Evolutionary conservation across 176 grass and related monocot genomes (phyloP).

Genomic region (Ensete ventricosum): DNA sequence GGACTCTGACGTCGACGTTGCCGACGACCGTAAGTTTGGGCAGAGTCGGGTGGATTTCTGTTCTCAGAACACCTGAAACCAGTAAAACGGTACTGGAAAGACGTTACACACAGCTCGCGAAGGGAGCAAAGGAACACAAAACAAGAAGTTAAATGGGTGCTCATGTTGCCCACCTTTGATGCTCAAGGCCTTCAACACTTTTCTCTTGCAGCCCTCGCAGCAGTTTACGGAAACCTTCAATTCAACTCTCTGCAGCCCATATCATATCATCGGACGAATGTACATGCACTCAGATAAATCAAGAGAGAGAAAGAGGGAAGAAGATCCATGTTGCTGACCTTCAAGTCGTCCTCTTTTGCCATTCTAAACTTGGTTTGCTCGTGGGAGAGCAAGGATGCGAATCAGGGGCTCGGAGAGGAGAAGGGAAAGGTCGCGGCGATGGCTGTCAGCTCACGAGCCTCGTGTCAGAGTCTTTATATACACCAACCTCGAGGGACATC

Average conservation of each 20-base stretch:
- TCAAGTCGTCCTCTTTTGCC: constrained; percentile 62
- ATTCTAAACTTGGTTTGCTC: constrained; percentile 4
- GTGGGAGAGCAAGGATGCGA: too few relatives aligned
- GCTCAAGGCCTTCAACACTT: constrained; percentile 78
- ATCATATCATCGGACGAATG: background rate
- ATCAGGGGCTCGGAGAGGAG: background rate
- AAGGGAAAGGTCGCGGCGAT: background rate
- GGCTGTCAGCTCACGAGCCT: constrained; percentile 15
- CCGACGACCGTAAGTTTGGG: constrained; percentile 65
- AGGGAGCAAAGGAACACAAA: too few relatives aligned
- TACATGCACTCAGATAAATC: background rate
- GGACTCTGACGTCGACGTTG: constrained; percentile 48
- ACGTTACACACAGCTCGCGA: background rate
- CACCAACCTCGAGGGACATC: background rate
- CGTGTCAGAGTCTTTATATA: background rate
- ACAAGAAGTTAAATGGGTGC: too few relatives aligned
- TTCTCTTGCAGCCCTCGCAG: constrained; percentile 87
- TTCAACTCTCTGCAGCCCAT: constrained; percentile 63
- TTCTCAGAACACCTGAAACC: constrained; percentile 59
- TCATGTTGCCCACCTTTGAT: constrained; percentile 38
- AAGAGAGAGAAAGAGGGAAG: background rate
- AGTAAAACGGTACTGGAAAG: background rate
- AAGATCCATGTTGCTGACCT: constrained; percentile 23
- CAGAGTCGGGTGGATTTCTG: constrained; percentile 73
- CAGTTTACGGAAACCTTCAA: constrained; percentile 87